Evolutionary conservation across 1,284 basidiomycete genomes (phyloP), one percentile per base, ranked within the genome.

Genomic region (Cutaneotrichosporon curvatum): DNA sequence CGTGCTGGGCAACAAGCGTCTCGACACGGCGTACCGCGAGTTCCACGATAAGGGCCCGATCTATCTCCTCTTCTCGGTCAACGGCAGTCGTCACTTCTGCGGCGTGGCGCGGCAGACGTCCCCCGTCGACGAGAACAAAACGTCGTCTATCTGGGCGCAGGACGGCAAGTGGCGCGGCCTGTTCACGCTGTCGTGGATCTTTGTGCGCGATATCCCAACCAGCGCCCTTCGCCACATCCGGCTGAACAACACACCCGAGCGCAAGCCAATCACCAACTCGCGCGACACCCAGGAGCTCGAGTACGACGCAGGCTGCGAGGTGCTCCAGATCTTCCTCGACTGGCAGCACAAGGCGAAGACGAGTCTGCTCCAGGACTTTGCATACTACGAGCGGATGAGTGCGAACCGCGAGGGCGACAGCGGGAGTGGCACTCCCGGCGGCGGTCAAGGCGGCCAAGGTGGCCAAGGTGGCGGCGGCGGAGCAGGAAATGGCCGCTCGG

Each of bases 51-150:
- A 85, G 40, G 87, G 88, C 2, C 90, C 91, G 0, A 91, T 96
- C 57, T 96, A 95, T 70, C 77, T 96, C 5, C 94, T 95, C 74
- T 96, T 95, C 73, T 91, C 87, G 55, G 92, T 96, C 53, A 96
- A 96, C 67, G 89, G 87, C 4, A 86, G 84, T 78, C 87, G 91
- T 1, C 91, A 95, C 68, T 96, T 96, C 72, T 95, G 91, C 61
- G 91, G 91, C 32, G 89, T 96, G 79, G 91, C 91, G 1, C 87
- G 94, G 72, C 95, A 95, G 91, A 71, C 89, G 60, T 90, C 87
- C 9, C 83, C 85, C 11, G 73, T 76, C 28, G 75, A 76, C 56
- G 74, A 76, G 51, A 68, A 64, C 16, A 64, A 68, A 49, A 68
- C 69, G 4, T 70, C 67, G 53, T 94, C 84, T 2, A 91, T 96